phyloP scores from a whole-genome alignment of 805 yeast species.

The Teunomyces funiuensis region DNA sequence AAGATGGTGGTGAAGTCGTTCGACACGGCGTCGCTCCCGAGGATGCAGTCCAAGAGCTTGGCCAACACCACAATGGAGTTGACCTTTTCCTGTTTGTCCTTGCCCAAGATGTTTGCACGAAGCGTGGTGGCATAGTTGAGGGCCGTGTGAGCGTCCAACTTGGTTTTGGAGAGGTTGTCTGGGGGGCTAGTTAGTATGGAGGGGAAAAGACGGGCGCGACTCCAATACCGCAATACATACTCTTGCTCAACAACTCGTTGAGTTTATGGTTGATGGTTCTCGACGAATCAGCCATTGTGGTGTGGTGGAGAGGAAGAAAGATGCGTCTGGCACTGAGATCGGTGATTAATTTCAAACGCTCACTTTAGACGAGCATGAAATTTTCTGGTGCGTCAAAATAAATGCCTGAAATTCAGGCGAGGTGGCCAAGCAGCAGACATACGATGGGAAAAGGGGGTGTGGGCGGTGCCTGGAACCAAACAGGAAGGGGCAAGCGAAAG shows the following conservation, averaged over 20 bases:
- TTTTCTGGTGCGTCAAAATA: conserved; percentile 1
- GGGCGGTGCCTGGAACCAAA: too few relatives aligned
- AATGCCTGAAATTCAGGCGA: conserved; percentile 4
- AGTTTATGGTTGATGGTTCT: conserved; percentile 44
- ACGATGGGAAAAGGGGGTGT: too few relatives aligned
- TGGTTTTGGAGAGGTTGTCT: conserved; percentile 28
- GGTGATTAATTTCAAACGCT: not conserved
- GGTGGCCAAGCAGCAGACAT: not conserved
- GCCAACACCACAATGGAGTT: conserved; percentile 56
- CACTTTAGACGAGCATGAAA: conserved; percentile 1
- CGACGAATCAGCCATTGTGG: conserved; percentile 39
- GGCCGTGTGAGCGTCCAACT: conserved; percentile 34
- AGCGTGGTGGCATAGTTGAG: conserved; percentile 36
- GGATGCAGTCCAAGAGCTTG: conserved; percentile 46
- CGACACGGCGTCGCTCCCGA: conserved; percentile 40
- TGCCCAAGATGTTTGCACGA: conserved; percentile 43
- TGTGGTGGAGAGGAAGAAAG: not conserved
- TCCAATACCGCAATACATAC: too few relatives aligned
- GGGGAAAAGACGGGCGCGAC: too few relatives aligned
- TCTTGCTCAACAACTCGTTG: conserved; percentile 41
- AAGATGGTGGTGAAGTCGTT: conserved; percentile 34
- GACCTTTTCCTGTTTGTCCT: conserved; percentile 49
- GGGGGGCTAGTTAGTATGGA: conserved; percentile 14
- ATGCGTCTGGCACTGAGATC: conserved; percentile 3
- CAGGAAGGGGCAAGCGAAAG: too few relatives aligned